Evolutionary conservation across 306 rosid species (phyloP), one percentile per base, ranked within the genome.

Genomic region (Vicia sativa): DNA sequence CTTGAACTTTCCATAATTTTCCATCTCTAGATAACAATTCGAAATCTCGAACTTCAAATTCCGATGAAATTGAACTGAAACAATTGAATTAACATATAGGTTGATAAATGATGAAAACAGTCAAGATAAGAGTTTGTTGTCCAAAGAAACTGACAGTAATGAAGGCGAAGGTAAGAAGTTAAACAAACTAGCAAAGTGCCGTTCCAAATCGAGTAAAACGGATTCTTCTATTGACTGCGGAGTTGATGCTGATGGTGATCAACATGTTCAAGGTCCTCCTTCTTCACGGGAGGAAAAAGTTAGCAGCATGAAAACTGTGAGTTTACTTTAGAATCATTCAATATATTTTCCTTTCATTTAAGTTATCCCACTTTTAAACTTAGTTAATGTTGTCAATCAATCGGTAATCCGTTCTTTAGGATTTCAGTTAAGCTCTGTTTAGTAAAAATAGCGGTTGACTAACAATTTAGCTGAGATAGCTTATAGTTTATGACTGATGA

Each of bases 271-370:
- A 78, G 95, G 96, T 42, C 73, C 83, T 78, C 72, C 92, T 42
- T 86, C 96, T 8, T 78, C 89, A 65, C 96, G 98, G 26, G 98
- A 93, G 78, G 98, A 93, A 78, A 87, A 88, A 87, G 96, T 90
- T 79, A 90, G 96, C 91, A 90, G 96, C 85, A 86, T 93, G 65
- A 93, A 90, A 83, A 90, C 98, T 65, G 98, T 93, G 83, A 87
- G 96, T 70, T 70, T 56, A 31, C 49, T 50, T 48, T 58, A 50
- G 70, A 21, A 34, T 41, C 28, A 23, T 62, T 56, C 35, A 14
- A 49, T 15, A 23, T 58, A 37, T 9, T 63, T 28, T 6, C 18
- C 37, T 57, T 50, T 62, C 12, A 29, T 48, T 64, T 62, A 6
- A 26, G 63, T 48, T 46, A 45, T 76, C 45, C 42, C 70, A 28